Percentiles rank a stretch among this genome's conserved stretches.
Evolutionary conservation across 1,284 basidiomycete genomes (phyloP).

Genomic region (Cryptococcus sp.): DNA sequence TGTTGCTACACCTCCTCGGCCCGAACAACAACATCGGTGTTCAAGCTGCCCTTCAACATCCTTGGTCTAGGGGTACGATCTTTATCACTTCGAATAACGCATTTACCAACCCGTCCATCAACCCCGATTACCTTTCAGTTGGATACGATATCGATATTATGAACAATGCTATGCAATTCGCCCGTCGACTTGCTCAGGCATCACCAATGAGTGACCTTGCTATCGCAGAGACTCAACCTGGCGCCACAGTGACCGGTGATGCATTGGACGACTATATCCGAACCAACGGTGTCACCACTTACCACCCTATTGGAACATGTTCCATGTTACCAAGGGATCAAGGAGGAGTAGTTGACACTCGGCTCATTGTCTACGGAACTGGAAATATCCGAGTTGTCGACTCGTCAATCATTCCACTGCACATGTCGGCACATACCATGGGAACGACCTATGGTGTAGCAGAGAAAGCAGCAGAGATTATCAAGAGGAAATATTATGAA

Average conservation of each 20-base stretch:
- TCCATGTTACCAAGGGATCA: conserved; percentile 60
- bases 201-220: conserved; percentile 30
- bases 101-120: conserved; percentile 58
- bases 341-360: conserved; percentile 64
- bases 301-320: conserved; percentile 59
- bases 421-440: conserved; percentile 48
- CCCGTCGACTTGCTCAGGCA: conserved; percentile 32
- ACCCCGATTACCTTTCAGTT: conserved; percentile 58
- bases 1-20: conserved; percentile 43
- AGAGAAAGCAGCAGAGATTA: conserved; percentile 62
- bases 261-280: conserved; percentile 39
- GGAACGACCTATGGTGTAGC: conserved; percentile 62
- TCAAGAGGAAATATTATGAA: conserved; percentile 49
- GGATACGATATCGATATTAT: conserved; percentile 42
- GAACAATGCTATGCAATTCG: conserved; percentile 28
- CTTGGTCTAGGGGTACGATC: conserved; percentile 48
- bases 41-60: conserved; percentile 47
- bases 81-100: conserved; percentile 55
- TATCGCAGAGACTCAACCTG: conserved; percentile 28
- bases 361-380: conserved; percentile 61
- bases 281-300: conserved; percentile 45
- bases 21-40: conserved; percentile 36
- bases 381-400: conserved; percentile 51
- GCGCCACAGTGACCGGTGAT: conserved; percentile 24
- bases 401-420: conserved; percentile 50